Base-by-base conservation (phyloP, 306 rosid species). In the Phaseolus lunatus region DNA sequence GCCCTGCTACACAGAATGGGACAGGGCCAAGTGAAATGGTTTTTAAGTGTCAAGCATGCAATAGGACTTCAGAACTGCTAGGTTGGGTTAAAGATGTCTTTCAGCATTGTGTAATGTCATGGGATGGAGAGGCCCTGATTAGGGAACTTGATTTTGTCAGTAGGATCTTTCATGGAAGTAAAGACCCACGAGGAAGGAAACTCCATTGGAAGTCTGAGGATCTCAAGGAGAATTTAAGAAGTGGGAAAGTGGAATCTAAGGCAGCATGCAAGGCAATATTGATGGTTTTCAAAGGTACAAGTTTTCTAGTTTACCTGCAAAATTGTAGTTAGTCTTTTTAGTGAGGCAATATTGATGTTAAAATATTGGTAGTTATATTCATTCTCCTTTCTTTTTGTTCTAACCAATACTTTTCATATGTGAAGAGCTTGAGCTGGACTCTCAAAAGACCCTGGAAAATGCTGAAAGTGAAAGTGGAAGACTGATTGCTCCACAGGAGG, bases 1-100 rank as follows among this genome's bases (percentile, higher is more conserved):
- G 97, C 22, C 89, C 97, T 72, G 83, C 92, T 9, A 83, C 83
- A 45, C 88, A 89, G 89, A 90, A 81, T 65, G 97, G 96, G 47
- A 79, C 89, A 48, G 92, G 96, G 69, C 94, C 92, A 53, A 67
- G 88, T 26, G 99, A 95, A 86, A 95, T 95, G 97, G 93, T 90
- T 75, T 95, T 95, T 82, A 90, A 89, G 88, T 95, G 99, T 73
- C 97, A 86, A 57, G 97, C 99, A 49, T 95, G 99, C 88, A 88
- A 81, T 79, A 91, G 93, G 75, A 92, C 99, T 83, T 92, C 97
- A 20, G 97, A 95, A 81, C 91, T 95, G 79, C 88, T 95, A 58
- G 97, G 98, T 79, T 92, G 97, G 97, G 98, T 95, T 72, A 92
- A 91, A 85, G 98, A 95, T 83, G 97, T 95, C 77, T 95, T 95